phyloP scores from a whole-genome alignment of 495 filamentous ascomycete species.

The Penicillium goetzii region DNA sequence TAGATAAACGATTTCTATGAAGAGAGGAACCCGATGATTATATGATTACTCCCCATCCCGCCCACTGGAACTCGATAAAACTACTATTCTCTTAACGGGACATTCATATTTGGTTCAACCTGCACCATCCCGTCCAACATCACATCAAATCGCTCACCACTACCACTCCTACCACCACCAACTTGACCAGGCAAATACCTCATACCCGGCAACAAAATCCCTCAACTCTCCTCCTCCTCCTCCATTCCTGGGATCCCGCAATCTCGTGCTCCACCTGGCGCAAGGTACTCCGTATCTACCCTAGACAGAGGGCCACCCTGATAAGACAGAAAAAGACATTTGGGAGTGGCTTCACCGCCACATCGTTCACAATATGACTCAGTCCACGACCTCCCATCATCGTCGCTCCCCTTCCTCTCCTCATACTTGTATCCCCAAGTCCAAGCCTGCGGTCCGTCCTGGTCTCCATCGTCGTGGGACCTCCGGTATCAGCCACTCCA shows the following conservation, averaged over 20 bases:
- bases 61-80: background rate
- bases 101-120: background rate
- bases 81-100: background rate
- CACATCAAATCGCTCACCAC: background rate
- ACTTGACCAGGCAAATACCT: constrained; percentile 4
- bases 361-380: constrained; percentile 42
- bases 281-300: background rate
- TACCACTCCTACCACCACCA: too few relatives aligned
- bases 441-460: constrained; percentile 37
- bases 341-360: constrained; percentile 44
- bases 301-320: constrained; percentile 13
- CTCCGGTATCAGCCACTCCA: constrained; percentile 38
- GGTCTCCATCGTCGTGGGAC: constrained; percentile 43
- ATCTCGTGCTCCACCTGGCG: constrained; percentile 36
- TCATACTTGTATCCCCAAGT: constrained; percentile 34
- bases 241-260: constrained; percentile 6
- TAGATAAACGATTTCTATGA: background rate
- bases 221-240: background rate
- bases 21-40: background rate
- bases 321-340: constrained; percentile 43
- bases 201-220: constrained; percentile 1
- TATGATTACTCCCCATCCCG: background rate
- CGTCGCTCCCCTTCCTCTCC: constrained; percentile 43
- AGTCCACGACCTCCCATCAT: constrained; percentile 41
- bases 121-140: constrained; percentile 8